Evolutionary conservation across 2,329 filamentous ascomycete species (phyloP).

Genomic region (Grosmannia penicillata): DNA sequence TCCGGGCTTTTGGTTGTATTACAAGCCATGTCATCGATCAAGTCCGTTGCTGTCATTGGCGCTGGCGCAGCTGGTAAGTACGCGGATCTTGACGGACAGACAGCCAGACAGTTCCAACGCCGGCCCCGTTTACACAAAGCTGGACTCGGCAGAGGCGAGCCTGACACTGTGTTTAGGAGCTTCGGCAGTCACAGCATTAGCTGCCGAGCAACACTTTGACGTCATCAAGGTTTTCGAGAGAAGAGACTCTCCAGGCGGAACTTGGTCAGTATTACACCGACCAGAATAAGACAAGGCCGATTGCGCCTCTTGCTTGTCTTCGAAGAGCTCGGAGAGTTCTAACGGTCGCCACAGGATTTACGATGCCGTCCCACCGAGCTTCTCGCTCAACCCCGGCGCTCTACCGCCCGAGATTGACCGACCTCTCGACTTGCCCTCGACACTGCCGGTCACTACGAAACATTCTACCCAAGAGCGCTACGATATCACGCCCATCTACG

Average conservation of each 20-base stretch:
- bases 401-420: conserved; percentile 6
- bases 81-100: neutral
- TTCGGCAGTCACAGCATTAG: conserved; percentile 29
- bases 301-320: too few relatives aligned
- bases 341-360: conserved; percentile 6
- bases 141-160: too few relatives aligned
- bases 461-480: conserved; percentile 7
- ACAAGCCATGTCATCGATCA: conserved; percentile 4
- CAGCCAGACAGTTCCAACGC: too few relatives aligned
- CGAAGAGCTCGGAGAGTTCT: too few relatives aligned
- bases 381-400: conserved; percentile 6
- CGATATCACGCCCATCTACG: conserved; percentile 8
- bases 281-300: too few relatives aligned
- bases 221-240: conserved; percentile 26
- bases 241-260: conserved; percentile 26
- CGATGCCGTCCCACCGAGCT: conserved; percentile 4
- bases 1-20: too few relatives aligned
- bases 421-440: conserved; percentile 3
- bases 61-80: conserved; percentile 7
- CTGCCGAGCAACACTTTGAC: conserved; percentile 28
- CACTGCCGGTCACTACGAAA: conserved; percentile 2
- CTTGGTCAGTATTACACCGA: conserved; percentile 22
- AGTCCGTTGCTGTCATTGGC: conserved; percentile 9
- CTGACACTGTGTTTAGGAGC: too few relatives aligned
- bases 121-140: too few relatives aligned